Percentiles rank a stretch among this genome's conserved stretches.
Conservation (phyloP, 495 filamentous ascomycete species). For the Aspergillus leporis region DNA sequence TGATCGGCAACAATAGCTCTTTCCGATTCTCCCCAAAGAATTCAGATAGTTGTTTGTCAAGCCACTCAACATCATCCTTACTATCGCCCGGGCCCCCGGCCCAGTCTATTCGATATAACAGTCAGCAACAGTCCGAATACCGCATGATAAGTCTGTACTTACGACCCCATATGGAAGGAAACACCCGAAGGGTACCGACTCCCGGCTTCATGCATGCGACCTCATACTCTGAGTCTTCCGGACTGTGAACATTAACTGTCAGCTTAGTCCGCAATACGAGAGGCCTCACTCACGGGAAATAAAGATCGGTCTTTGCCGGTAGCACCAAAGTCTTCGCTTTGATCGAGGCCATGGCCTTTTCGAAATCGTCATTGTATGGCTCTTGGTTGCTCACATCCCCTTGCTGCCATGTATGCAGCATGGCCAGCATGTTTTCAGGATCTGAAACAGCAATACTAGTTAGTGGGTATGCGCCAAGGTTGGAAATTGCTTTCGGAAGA, state of each 20-base stretch:
- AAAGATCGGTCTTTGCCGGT: conserved; percentile 67
- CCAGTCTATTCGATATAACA: conserved; percentile 34
- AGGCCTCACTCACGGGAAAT: conserved; percentile 60
- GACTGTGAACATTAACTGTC: conserved; percentile 33
- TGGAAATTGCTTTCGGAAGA: neutral
- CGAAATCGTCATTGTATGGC: conserved; percentile 64
- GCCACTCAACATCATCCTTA: conserved; percentile 65
- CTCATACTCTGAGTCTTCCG: conserved; percentile 70
- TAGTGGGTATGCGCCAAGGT: neutral
- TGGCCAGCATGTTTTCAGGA: conserved; percentile 64
- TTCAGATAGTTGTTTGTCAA: conserved; percentile 57
- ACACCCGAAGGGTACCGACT: conserved; percentile 55
- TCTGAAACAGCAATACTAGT: conserved; percentile 39
- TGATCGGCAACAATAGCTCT: neutral
- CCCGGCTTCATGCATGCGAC: conserved; percentile 62
- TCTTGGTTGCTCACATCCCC: conserved; percentile 64
- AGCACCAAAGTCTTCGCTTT: conserved; percentile 67
- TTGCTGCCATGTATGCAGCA: conserved; percentile 75
- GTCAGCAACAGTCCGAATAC: conserved; percentile 14
- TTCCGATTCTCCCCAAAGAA: conserved; percentile 38
- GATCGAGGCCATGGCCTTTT: conserved; percentile 64
- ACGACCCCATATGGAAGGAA: conserved; percentile 72
- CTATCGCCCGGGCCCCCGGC: conserved; percentile 65
- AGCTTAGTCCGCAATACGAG: conserved; percentile 11
- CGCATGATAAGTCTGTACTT: conserved; percentile 29